Evolutionary conservation across 805 yeast species (phyloP).

Genomic region (Ogataea pilisensis): DNA sequence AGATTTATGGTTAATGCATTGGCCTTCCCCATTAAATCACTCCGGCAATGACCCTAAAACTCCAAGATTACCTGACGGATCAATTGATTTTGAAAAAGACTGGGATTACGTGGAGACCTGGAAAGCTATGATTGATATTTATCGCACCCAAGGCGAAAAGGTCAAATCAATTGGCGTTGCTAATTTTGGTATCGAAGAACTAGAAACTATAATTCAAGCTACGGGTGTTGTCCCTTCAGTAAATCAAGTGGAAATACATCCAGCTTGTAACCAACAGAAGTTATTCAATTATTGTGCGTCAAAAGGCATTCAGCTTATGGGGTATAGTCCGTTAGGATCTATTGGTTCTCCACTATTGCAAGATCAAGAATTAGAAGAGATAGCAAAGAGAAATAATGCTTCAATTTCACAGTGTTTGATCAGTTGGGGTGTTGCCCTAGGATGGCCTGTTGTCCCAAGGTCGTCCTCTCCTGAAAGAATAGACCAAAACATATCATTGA

Average conservation of each 20-base stretch:
- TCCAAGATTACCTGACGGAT: slow-evolving; percentile 24
- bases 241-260: slow-evolving; percentile 45
- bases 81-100: slow-evolving; percentile 18
- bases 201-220: slow-evolving; percentile 30
- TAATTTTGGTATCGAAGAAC: slow-evolving; percentile 29
- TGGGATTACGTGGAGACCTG: slow-evolving; percentile 64
- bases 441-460: slow-evolving; percentile 36
- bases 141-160: slow-evolving; percentile 39
- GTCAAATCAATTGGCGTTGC: slow-evolving; percentile 43
- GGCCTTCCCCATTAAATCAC: slow-evolving; percentile 38
- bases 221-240: slow-evolving; percentile 38
- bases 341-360: slow-evolving; percentile 37
- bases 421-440: slow-evolving; percentile 26
- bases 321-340: slow-evolving; percentile 43
- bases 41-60: slow-evolving; percentile 18
- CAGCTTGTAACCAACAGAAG: slow-evolving; percentile 35
- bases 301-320: slow-evolving; percentile 33
- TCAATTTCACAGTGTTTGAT: slow-evolving; percentile 52
- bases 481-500: slow-evolving; percentile 28
- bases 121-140: slow-evolving; percentile 68
- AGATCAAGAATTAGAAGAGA: slow-evolving; percentile 30
- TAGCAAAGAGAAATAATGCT: slow-evolving; percentile 51
- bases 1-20: slow-evolving; percentile 44
- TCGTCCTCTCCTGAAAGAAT: slow-evolving; percentile 39
- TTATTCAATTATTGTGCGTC: slow-evolving; percentile 29